These are phyloP conservation scores for Papiliotrema terrestris DNA, from an alignment of 1,284 basidiomycete genomes.

Conservation along the genomic window DNA sequence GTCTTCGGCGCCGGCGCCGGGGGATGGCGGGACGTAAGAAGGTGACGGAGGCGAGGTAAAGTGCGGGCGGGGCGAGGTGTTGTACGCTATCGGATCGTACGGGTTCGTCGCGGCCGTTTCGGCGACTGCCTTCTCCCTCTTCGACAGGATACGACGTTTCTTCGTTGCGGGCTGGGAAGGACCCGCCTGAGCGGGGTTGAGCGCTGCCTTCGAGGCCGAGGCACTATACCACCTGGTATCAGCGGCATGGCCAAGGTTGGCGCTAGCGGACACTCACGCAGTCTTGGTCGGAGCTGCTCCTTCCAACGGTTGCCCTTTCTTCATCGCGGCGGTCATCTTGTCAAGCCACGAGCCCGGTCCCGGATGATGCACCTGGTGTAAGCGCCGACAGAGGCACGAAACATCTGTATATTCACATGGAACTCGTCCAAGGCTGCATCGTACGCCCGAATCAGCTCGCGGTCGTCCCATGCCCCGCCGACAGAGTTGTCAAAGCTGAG, in stretches of 20 bases:
- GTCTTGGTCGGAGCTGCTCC: constrained; percentile 33
- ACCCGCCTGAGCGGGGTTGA: neutral
- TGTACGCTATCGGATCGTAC: neutral
- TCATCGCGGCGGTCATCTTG: constrained; percentile 45
- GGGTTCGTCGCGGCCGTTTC: constrained; percentile 1
- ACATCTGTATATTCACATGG: constrained; percentile 33
- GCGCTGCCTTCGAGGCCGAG: neutral
- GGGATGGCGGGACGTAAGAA: constrained; percentile 18
- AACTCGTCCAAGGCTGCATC: constrained; percentile 48
- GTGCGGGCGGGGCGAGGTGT: neutral
- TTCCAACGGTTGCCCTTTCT: constrained; percentile 34
- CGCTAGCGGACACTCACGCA: constrained; percentile 24
- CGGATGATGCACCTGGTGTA: constrained; percentile 42
- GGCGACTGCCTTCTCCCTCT: neutral
- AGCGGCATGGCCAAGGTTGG: neutral
- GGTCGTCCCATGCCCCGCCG: constrained; percentile 45
- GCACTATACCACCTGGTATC: constrained; percentile 8
- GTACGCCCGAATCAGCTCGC: constrained; percentile 44
- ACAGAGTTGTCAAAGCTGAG: constrained; percentile 11
- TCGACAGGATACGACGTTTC: neutral
- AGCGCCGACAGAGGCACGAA: neutral
- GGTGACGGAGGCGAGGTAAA: constrained; percentile 11
- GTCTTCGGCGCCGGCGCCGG: constrained; percentile 6
- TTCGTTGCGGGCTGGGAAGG: too few species aligned
- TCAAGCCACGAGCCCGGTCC: constrained; percentile 49